phyloP scores from a whole-genome alignment of 2,329 filamentous ascomycete species.

The Pyrenochaeta sp. region DNA sequence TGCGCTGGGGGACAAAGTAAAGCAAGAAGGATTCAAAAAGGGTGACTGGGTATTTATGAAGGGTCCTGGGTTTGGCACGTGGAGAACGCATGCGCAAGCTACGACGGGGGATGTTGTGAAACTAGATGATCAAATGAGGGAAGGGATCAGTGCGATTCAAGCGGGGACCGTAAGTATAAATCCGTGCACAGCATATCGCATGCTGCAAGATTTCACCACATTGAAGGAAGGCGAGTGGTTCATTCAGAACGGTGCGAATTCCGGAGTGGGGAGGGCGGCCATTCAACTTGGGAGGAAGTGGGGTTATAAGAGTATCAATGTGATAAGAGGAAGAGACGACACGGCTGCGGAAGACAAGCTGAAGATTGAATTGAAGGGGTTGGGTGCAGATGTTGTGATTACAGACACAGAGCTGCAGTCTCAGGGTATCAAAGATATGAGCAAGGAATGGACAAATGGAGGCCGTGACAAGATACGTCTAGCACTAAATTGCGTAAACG shows the following conservation, averaged over 20 bases:
- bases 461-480: slow-evolving; percentile 77
- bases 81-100: slow-evolving; percentile 87
- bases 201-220: slow-evolving; percentile 81
- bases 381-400: slow-evolving; percentile 71
- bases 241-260: slow-evolving; percentile 96
- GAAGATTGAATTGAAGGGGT: slow-evolving; percentile 65
- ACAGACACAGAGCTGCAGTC: slow-evolving; percentile 68
- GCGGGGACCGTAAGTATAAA: slow-evolving; percentile 91
- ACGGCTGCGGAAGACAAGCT: slow-evolving; percentile 74
- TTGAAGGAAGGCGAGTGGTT: slow-evolving; percentile 86
- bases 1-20: slow-evolving; percentile 68
- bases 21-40: slow-evolving; percentile 63
- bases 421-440: slow-evolving; percentile 68
- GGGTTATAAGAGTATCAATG: slow-evolving; percentile 90
- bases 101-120: slow-evolving; percentile 69
- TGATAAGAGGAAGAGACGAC: slow-evolving; percentile 78
- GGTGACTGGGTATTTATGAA: slow-evolving; percentile 97
- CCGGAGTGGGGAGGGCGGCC: slow-evolving; percentile 87
- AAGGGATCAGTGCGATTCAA: slow-evolving; percentile 76
- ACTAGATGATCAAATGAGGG: slow-evolving; percentile 73
- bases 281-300: slow-evolving; percentile 87
- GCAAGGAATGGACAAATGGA: slow-evolving; percentile 73
- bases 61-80: slow-evolving; percentile 84
- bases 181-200: slow-evolving; percentile 91
- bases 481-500: slow-evolving; percentile 92